Base-by-base conservation (phyloP, 2,329 filamentous ascomycete genomes). In the Sphaceloma murrayae region DNA sequence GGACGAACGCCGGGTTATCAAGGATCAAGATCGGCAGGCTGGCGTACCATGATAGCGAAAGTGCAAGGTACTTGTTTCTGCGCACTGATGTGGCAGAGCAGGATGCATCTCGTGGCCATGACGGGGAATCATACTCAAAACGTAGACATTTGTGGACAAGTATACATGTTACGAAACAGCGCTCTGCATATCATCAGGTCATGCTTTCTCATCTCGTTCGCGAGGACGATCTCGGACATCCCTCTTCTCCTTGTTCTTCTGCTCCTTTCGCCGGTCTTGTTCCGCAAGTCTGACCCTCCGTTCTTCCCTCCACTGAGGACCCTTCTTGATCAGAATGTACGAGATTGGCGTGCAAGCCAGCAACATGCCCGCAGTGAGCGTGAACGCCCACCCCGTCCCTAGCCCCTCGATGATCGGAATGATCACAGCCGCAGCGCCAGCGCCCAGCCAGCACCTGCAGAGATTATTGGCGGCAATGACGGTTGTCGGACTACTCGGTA, bases 371-470 rank as follows among this genome's bases (percentile, higher is more conserved):
- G 68, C 53, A 52, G 69, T 55, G 48, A 71, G 66, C 0, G 67
- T 69, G 46, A 68, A 69, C 2, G 60, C 62, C 66, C 67, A 69
- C 0, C 66, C 66, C 4, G 61, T 56, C 3, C 63, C 66, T 52
- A 67, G 64, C 1, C 54, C 56, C 9, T 58, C 53, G n/a, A 66
- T 63, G 62, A 67, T 64, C 2, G 60, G 57, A 4, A 64, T 57
- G 21, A 67, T 61, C 1, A 62, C 60, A 10, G 58, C 65, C 0
- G 58, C 59, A 0, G 57, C 60, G 0, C 51, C 61, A 4, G 62
- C 63, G 1, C 61, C 61, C 34, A 66, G 50, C 5, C 60, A 46
- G 50, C 65, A 67, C 42, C 58, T 48, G 3, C 54, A 52, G 2
- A 60, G 46, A 45, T 60, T 60, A 36, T 58, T 59, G 4, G 57